Evolutionary conservation across 2,329 filamentous ascomycete species (phyloP).

Genomic region (Xylariaceae sp.): DNA sequence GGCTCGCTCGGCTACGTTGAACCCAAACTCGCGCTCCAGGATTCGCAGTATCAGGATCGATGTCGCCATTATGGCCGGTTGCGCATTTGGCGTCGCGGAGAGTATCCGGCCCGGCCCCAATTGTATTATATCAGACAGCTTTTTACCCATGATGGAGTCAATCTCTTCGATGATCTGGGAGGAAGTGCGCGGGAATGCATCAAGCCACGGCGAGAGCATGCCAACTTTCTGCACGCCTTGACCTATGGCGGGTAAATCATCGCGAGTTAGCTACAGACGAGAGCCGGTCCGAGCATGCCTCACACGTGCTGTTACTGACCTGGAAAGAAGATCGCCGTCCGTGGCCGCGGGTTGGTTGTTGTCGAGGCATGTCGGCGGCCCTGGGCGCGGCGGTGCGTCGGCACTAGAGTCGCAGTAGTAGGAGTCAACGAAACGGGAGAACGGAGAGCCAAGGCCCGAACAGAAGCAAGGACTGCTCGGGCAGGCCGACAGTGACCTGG

Average conservation of each 20-base stretch:
- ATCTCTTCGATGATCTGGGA: conserved; percentile 78
- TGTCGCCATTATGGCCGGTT: conserved; percentile 94
- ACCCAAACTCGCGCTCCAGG: conserved; percentile 78
- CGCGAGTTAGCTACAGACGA: conserved; percentile 8
- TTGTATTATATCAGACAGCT: conserved; percentile 72
- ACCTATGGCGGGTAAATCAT: conserved; percentile 43
- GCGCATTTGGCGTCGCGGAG: conserved; percentile 79
- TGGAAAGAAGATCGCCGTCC: conserved; percentile 58
- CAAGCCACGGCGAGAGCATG: conserved; percentile 81
- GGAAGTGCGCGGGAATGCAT: conserved; percentile 75
- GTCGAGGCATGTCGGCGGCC: conserved; percentile 32
- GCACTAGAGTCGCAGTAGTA: conserved; percentile 17
- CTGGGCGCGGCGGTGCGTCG: conserved; percentile 9
- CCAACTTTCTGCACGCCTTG: conserved; percentile 86
- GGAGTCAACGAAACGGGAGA: neutral
- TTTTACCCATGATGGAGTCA: conserved; percentile 68
- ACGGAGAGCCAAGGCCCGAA: conserved; percentile 13
- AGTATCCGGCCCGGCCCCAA: conserved; percentile 72
- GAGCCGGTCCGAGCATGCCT: neutral
- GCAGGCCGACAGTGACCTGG: conserved; percentile 23
- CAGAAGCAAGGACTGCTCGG: conserved; percentile 18
- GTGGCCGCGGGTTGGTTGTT: conserved; percentile 33
- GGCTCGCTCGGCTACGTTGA: conserved; percentile 62
- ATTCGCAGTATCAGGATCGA: conserved; percentile 85
- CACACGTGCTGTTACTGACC: conserved; percentile 34